A percentile compares a stretch with the other conserved stretches of the same genome.
These are phyloP conservation scores for Musa acuminata DNA, from an alignment of 176 grass and related monocot genomes.

Conservation along the genomic window DNA sequence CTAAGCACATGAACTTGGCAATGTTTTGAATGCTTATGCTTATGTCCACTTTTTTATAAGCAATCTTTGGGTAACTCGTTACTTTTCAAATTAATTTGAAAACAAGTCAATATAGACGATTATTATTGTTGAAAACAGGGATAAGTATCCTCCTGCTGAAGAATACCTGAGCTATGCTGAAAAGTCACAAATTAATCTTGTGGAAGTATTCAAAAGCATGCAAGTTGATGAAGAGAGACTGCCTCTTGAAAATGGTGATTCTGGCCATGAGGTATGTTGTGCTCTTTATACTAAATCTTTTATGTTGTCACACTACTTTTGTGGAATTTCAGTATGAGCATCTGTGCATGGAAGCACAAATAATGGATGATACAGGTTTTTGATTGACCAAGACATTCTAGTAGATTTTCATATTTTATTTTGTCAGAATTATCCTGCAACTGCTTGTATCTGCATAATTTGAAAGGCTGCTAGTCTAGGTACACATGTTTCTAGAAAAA, in stretches of 20 bases:
- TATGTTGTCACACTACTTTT: neutral
- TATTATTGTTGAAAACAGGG: constrained; percentile 28
- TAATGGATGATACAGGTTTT: too few relatives aligned
- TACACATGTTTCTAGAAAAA: too few relatives aligned
- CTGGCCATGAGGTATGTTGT: constrained; percentile 47
- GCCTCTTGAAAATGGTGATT: constrained; percentile 56
- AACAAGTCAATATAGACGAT: neutral
- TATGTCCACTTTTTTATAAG: too few relatives aligned
- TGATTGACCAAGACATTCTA: too few relatives aligned
- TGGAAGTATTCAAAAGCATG: constrained; percentile 90
- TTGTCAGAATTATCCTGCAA: too few relatives aligned
- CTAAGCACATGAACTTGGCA: neutral
- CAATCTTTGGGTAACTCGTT: neutral
- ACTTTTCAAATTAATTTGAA: neutral
- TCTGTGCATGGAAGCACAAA: too few relatives aligned
- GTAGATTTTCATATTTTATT: too few relatives aligned
- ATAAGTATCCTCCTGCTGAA: constrained; percentile 53
- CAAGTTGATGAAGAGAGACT: constrained; percentile 66
- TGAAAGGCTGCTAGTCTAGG: too few relatives aligned
- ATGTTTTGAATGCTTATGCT: neutral
- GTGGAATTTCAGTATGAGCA: too few relatives aligned
- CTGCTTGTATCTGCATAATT: too few relatives aligned
- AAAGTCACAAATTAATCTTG: constrained; percentile 55
- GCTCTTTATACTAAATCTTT: neutral
- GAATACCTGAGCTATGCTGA: constrained; percentile 65